Conservation (phyloP, 2,329 filamentous ascomycete species). For the Sporothrix brasiliensis region DNA sequence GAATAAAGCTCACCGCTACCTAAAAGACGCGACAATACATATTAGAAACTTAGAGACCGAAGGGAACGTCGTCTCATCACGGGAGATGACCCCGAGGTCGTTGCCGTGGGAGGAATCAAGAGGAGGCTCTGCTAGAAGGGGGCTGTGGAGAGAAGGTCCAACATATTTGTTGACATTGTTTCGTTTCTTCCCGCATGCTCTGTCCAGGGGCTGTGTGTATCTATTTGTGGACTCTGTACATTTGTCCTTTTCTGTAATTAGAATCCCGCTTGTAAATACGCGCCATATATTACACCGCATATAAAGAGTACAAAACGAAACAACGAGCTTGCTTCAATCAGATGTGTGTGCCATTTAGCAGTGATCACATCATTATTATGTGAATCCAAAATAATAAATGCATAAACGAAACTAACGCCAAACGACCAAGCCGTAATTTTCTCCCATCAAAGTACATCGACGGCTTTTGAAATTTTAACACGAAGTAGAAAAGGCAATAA, state of each 20-base stretch:
- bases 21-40: not conserved
- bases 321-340: not conserved
- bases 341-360: not conserved
- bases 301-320: not conserved
- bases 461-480: not conserved
- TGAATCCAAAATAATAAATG: not conserved
- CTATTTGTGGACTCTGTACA: not conserved
- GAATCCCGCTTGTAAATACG: constrained; percentile 21
- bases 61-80: not conserved
- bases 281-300: constrained; percentile 17
- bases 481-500: not conserved
- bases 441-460: not conserved
- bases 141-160: constrained; percentile 5
- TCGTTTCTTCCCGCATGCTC: not conserved
- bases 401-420: not conserved
- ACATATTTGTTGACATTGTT: no score
- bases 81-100: not conserved
- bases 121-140: not conserved
- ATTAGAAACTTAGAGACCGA: not conserved
- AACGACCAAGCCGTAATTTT: not conserved
- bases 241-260: constrained; percentile 11
- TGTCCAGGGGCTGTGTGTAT: not conserved
- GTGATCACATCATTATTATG: not conserved
- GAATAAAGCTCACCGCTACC: not conserved
- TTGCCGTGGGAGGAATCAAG: not conserved